Conservation (phyloP, 2,329 filamentous ascomycete genomes). For the Plectosphaerella plurivora region DNA sequence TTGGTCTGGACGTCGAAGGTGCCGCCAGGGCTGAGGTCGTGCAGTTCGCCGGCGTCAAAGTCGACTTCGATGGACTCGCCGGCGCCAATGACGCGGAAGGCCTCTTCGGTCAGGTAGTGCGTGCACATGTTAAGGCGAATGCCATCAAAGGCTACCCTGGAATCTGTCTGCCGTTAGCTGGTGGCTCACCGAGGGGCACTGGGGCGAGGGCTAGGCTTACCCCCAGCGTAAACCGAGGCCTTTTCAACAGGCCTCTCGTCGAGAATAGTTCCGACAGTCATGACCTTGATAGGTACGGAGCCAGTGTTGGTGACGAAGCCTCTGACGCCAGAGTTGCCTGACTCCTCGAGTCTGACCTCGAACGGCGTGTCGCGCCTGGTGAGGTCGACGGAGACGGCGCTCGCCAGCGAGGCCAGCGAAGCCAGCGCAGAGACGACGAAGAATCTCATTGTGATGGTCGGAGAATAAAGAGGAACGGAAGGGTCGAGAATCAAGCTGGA, state of each 20-base stretch:
- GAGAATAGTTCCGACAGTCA: constrained; percentile 44
- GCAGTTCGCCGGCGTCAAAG: constrained; percentile 46
- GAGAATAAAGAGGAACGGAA: no score
- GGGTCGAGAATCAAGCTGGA: no score
- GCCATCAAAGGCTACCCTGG: constrained; percentile 34
- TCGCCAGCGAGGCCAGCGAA: constrained; percentile 6
- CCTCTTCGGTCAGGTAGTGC: constrained; percentile 31
- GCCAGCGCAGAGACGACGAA: constrained; percentile 4
- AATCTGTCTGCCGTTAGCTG: not conserved
- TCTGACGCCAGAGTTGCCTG: constrained; percentile 42
- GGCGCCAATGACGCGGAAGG: constrained; percentile 39
- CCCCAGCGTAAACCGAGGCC: constrained; percentile 36
- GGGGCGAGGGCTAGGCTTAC: constrained; percentile 21
- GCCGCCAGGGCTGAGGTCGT: constrained; percentile 42
- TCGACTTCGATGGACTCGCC: constrained; percentile 41
- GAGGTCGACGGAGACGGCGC: constrained; percentile 9
- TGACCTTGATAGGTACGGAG: constrained; percentile 34
- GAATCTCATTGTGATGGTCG: constrained; percentile 5
- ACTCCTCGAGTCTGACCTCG: constrained; percentile 34
- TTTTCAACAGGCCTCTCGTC: constrained; percentile 44
- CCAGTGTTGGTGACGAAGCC: constrained; percentile 45
- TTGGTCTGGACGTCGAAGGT: constrained; percentile 46
- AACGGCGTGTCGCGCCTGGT: constrained; percentile 13
- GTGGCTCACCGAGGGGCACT: not conserved
- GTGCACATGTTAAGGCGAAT: constrained; percentile 42